Percentiles rank a stretch among this genome's conserved stretches.
These are phyloP conservation scores for Nigrospora oryzae DNA, from an alignment of 2,329 filamentous ascomycete genomes.

Conservation along the genomic window DNA sequence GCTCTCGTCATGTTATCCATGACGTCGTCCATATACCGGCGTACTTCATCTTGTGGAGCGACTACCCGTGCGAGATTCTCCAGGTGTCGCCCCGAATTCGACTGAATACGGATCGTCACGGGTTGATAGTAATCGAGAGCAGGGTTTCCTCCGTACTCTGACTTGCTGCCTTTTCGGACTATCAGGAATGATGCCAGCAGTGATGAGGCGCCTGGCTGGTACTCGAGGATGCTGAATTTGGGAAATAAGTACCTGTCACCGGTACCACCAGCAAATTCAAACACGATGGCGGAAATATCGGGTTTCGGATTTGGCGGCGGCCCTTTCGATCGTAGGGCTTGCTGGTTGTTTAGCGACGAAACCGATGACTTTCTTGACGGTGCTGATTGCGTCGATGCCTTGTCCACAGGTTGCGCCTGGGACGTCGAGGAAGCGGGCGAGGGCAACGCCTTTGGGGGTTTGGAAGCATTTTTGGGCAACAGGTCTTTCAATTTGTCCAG, in stretches of 20 bases:
- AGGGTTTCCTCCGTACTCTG: constrained; percentile 56
- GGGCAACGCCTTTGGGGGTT: constrained; percentile 3
- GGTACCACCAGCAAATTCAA: constrained; percentile 58
- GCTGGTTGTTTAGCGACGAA: constrained; percentile 26
- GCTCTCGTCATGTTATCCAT: constrained; percentile 63
- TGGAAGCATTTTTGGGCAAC: constrained; percentile 27
- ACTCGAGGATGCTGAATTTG: constrained; percentile 69
- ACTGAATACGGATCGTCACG: constrained; percentile 53
- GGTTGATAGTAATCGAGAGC: constrained; percentile 69
- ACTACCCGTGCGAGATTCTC: constrained; percentile 55
- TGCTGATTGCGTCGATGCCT: constrained; percentile 17
- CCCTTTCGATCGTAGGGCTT: constrained; percentile 52
- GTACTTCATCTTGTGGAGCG: constrained; percentile 53
- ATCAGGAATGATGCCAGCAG: constrained; percentile 71
- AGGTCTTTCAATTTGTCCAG: constrained; percentile 39
- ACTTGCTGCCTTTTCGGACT: constrained; percentile 61
- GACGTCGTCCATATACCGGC: constrained; percentile 60
- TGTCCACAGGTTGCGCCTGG: constrained; percentile 14
- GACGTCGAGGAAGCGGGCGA: constrained; percentile 8
- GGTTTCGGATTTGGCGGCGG: constrained; percentile 44
- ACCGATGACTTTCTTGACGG: constrained; percentile 19
- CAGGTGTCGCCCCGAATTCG: constrained; percentile 45
- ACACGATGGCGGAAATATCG: constrained; percentile 57
- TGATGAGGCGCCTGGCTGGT: constrained; percentile 46
- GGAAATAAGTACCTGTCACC: constrained; percentile 75